Evolutionary conservation across 179 eudicot genomes (phyloP).

Genomic region (Nepenthes alata): DNA sequence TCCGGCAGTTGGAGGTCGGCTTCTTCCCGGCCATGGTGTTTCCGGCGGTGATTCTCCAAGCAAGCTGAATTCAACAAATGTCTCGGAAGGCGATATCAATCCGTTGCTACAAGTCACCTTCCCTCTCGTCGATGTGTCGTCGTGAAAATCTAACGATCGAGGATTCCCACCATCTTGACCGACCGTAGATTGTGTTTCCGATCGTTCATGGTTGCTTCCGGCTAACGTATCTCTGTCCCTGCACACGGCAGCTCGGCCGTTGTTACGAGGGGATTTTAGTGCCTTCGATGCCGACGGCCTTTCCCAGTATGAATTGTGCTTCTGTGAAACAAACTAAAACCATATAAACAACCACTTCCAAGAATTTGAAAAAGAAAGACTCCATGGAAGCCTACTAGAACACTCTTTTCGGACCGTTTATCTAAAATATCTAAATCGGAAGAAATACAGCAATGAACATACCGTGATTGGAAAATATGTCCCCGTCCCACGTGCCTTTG

Average conservation of each 20-base stretch:
- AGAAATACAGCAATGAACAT: not conserved
- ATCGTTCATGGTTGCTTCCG: constrained; percentile 10
- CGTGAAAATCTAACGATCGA: constrained; percentile 8
- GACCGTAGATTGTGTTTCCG: constrained; percentile 13
- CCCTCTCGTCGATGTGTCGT: constrained; percentile 14
- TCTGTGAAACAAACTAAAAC: constrained; percentile 15
- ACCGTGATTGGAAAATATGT: constrained; percentile 37
- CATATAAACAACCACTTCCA: not conserved
- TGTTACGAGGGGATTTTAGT: constrained; percentile 22
- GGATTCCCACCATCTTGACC: constrained; percentile 10
- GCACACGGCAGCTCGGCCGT: constrained; percentile 13
- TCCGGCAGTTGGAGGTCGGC: not conserved
- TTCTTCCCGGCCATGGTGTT: not conserved
- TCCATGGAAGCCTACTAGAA: too few relatives aligned
- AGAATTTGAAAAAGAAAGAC: not conserved
- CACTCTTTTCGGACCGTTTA: too few relatives aligned
- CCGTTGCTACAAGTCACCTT: constrained; percentile 16
- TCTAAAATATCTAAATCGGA: too few relatives aligned
- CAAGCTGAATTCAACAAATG: constrained; percentile 4
- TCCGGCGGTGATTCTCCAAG: constrained; percentile 1
- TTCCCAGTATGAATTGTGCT: constrained; percentile 21
- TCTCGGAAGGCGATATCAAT: constrained; percentile 6
- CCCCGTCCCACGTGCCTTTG: constrained; percentile 51
- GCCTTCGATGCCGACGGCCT: constrained; percentile 17
- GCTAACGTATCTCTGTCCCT: constrained; percentile 8